Percentiles rank a stretch among this genome's conserved stretches.
Conservation (phyloP, 352 stramenopile species). For the Peronosclerospora sorghi region DNA sequence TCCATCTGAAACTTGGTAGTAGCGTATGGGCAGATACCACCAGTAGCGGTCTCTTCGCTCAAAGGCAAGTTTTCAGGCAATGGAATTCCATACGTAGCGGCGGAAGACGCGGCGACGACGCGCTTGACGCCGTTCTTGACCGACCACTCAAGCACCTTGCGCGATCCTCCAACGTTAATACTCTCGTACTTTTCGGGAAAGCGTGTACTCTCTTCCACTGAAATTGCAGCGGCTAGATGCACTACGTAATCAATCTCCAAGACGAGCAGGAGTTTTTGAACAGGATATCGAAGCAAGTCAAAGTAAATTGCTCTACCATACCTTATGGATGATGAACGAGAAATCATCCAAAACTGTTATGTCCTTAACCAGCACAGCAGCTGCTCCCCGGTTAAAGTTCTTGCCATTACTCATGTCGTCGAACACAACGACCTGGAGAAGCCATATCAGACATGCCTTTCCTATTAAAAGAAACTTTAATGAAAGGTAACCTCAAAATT, state of each 20-base stretch:
- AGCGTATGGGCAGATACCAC: conserved; percentile 71
- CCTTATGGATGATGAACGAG: conserved; percentile 71
- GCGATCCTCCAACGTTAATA: conserved; percentile 75
- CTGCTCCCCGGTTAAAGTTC: conserved; percentile 70
- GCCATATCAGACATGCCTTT: background rate
- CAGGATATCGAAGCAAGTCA: background rate
- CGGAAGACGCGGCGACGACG: conserved; percentile 68
- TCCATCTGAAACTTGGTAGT: conserved; percentile 84
- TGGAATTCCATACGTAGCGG: conserved; percentile 62
- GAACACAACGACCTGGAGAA: conserved; percentile 65
- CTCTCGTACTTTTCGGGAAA: conserved; percentile 81
- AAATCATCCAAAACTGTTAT: conserved; percentile 76
- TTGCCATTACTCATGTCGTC: conserved; percentile 85
- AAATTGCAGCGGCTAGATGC: conserved; percentile 74
- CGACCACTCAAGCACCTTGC: conserved; percentile 74
- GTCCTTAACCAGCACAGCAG: conserved; percentile 73
- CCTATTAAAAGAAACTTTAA: background rate
- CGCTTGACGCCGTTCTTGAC: conserved; percentile 63
- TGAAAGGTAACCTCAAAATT: conserved; percentile 39
- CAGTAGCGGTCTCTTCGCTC: conserved; percentile 58
- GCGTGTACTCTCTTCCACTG: conserved; percentile 75
- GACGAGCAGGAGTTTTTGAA: background rate
- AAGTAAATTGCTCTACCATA: conserved; percentile 7
- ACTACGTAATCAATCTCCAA: conserved; percentile 71
- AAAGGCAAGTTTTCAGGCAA: conserved; percentile 56